These are phyloP conservation scores for Rhynchosporium agropyri DNA, from an alignment of 2,329 filamentous ascomycete species.

Conservation along the genomic window DNA sequence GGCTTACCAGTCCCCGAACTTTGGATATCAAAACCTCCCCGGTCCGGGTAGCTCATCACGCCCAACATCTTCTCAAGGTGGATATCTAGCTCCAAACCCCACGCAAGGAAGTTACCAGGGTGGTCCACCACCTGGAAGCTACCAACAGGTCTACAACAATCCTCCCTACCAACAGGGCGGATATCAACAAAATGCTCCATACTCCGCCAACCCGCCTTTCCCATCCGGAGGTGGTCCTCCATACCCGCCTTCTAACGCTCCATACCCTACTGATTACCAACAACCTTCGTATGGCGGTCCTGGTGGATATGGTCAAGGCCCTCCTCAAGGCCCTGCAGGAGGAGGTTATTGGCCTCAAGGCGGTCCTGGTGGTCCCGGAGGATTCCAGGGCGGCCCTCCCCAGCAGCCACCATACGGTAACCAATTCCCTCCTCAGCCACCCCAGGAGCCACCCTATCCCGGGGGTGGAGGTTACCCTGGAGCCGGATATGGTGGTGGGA, in stretches of 20 bases:
- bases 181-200: constrained; percentile 1
- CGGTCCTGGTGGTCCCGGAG: constrained; percentile 11
- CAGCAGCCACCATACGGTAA: constrained; percentile 21
- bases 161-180: constrained; percentile 17
- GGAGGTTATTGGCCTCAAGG: constrained; percentile 28
- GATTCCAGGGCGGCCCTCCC: constrained; percentile 9
- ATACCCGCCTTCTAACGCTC: constrained; percentile 13
- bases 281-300: constrained; percentile 27
- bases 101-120: constrained; percentile 30
- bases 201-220: constrained; percentile 7
- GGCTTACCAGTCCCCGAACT: constrained; percentile 33
- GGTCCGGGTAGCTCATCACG: constrained; percentile 27
- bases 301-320: constrained; percentile 19
- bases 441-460: constrained; percentile 7
- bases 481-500: constrained; percentile 12
- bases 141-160: constrained; percentile 26
- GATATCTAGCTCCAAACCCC: constrained; percentile 33
- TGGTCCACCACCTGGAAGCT: constrained; percentile 25
- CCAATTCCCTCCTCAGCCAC: constrained; percentile 16
- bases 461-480: constrained; percentile 17
- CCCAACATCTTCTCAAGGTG: constrained; percentile 31
- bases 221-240: constrained; percentile 11
- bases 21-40: constrained; percentile 35
- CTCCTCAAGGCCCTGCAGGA: constrained; percentile 19
- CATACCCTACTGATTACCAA: constrained; percentile 20